phyloP scores from a whole-genome alignment of 2,329 filamentous ascomycete species.

The Akanthomyces uredinophilus region DNA sequence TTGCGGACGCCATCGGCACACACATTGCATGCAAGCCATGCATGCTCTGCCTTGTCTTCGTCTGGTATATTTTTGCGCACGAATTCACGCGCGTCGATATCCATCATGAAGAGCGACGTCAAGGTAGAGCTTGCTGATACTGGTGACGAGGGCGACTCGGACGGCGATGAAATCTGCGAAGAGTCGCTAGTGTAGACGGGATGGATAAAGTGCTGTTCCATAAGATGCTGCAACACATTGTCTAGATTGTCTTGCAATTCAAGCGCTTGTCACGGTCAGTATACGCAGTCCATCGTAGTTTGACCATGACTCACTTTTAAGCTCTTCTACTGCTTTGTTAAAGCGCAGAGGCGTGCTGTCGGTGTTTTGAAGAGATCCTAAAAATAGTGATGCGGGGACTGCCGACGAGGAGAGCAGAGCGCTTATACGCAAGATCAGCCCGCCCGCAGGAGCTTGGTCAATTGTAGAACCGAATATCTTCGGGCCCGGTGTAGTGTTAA shows the following conservation, averaged over 20 bases:
- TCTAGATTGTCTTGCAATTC: constrained; percentile 20
- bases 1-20: constrained; percentile 22
- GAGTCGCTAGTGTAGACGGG: constrained; percentile 18
- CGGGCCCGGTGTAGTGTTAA: constrained; percentile 15
- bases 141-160: constrained; percentile 15
- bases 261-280: constrained; percentile 16
- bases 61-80: constrained; percentile 20
- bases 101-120: constrained; percentile 23
- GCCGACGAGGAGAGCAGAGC: constrained; percentile 22
- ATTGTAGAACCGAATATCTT: constrained; percentile 20
- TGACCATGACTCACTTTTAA: constrained; percentile 14
- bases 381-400: constrained; percentile 21
- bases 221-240: constrained; percentile 21
- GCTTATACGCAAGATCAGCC: constrained; percentile 22
- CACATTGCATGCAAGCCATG: constrained; percentile 23
- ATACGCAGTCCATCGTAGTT: not conserved
- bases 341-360: constrained; percentile 17
- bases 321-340: constrained; percentile 16
- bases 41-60: constrained; percentile 19
- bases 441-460: constrained; percentile 22
- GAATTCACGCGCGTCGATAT: constrained; percentile 19
- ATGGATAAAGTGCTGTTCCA: constrained; percentile 24
- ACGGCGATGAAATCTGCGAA: not conserved
- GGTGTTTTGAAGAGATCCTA: not conserved
- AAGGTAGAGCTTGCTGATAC: constrained; percentile 16